A percentile compares a stretch with the other conserved stretches of the same genome.
These are phyloP conservation scores for Globisporangium yorkense DNA, from an alignment of 352 stramenopile genomes.

Conservation along the genomic window DNA sequence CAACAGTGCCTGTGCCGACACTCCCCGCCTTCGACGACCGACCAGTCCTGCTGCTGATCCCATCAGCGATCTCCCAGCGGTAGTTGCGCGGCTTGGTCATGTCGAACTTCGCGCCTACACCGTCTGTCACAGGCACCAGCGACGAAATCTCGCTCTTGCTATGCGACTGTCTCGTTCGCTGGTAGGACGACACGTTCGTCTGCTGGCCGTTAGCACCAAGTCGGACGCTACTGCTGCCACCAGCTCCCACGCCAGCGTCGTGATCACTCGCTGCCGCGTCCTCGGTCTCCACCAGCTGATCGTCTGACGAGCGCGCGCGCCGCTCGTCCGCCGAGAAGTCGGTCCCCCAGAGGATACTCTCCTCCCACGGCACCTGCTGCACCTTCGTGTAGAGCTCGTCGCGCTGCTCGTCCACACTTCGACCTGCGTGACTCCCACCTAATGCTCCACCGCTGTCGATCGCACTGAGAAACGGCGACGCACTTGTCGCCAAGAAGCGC, in stretches of 20 bases:
- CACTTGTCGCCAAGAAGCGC: slow-evolving; percentile 50
- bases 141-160: background rate
- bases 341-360: slow-evolving; percentile 74
- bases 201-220: background rate
- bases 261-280: background rate
- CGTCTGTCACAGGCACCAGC: background rate
- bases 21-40: no score
- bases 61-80: slow-evolving; percentile 22
- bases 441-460: background rate
- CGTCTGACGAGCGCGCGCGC: background rate
- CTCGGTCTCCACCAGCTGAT: slow-evolving; percentile 13
- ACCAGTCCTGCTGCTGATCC: background rate
- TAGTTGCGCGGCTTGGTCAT: slow-evolving; percentile 74
- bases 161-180: slow-evolving; percentile 1
- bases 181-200: background rate
- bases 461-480: slow-evolving; percentile 55
- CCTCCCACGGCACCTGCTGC: slow-evolving; percentile 77
- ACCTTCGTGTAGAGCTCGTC: slow-evolving; percentile 77
- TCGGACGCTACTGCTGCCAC: background rate
- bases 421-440: background rate
- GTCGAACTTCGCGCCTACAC: slow-evolving; percentile 32
- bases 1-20: no score
- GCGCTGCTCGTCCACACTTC: slow-evolving; percentile 16
- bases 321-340: slow-evolving; percentile 37
- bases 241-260: background rate